These are phyloP conservation scores for Malus asiatica DNA, from an alignment of 306 rosid species.

Conservation along the genomic window DNA sequence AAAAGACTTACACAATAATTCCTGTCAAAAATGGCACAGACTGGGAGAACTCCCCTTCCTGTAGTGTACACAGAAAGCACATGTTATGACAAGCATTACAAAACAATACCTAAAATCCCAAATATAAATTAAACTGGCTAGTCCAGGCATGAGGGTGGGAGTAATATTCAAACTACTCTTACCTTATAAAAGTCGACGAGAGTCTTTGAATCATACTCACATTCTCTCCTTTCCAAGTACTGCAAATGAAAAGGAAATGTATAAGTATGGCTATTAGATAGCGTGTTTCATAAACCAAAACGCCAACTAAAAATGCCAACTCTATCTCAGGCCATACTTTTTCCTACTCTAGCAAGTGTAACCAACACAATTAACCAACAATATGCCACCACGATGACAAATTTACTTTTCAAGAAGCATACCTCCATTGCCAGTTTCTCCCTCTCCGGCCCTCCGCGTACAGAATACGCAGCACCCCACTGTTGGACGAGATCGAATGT, in stretches of 20 bases:
- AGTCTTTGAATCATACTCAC: slow-evolving; percentile 42
- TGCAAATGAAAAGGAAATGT: slow-evolving; percentile 12
- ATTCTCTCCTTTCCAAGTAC: slow-evolving; percentile 88
- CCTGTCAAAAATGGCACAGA: slow-evolving; percentile 50
- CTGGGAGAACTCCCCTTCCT: slow-evolving; percentile 51
- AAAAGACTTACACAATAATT: slow-evolving; percentile 65
- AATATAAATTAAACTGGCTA: background rate
- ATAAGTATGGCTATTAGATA: background rate
- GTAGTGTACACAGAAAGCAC: background rate
- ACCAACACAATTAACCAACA: background rate
- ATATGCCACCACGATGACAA: background rate
- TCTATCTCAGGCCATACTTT: background rate
- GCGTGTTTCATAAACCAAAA: background rate
- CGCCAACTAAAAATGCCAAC: background rate
- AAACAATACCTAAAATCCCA: background rate
- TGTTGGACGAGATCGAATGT: slow-evolving; percentile 18
- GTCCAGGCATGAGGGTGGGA: background rate
- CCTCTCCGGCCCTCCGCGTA: slow-evolving; percentile 72
- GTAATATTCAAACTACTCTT: background rate
- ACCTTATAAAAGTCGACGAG: slow-evolving; percentile 44
- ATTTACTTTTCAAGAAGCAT: background rate
- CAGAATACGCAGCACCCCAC: slow-evolving; percentile 94
- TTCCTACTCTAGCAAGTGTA: background rate
- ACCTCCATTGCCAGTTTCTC: slow-evolving; percentile 88
- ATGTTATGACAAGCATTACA: background rate